Evolutionary conservation across 805 yeast genomes (phyloP).

Genomic region (Saturnispora sanitii): DNA sequence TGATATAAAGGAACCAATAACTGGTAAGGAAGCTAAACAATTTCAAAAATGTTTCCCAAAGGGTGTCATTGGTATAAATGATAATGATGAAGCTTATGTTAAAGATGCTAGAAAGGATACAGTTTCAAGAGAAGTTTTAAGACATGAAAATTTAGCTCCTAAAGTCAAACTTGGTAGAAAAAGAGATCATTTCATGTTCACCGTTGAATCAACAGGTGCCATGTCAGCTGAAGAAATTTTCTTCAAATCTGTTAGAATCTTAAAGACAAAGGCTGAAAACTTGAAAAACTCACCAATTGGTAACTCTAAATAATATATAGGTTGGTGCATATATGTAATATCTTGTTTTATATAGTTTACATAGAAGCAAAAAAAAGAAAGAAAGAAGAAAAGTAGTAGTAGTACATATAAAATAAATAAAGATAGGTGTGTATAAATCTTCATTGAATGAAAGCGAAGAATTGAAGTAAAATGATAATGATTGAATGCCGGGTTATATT

Average conservation of each 20-base stretch:
- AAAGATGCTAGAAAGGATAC: slow-evolving; percentile 91
- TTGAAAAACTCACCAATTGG: slow-evolving; percentile 71
- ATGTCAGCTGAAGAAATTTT: slow-evolving; percentile 96
- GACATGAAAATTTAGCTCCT: slow-evolving; percentile 85
- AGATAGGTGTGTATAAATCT: no score
- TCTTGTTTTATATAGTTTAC: not conserved
- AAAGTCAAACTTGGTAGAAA: slow-evolving; percentile 86
- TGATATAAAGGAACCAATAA: slow-evolving; percentile 62
- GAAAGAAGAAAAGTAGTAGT: no score
- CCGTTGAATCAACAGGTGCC: slow-evolving; percentile 92
- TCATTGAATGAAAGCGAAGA: no score
- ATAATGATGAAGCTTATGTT: slow-evolving; percentile 63
- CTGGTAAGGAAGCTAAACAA: slow-evolving; percentile 64
- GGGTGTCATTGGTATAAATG: slow-evolving; percentile 77
- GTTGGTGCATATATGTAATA: not conserved
- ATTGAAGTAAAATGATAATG: no score
- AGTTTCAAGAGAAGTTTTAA: slow-evolving; percentile 89
- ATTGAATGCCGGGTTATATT: not conserved
- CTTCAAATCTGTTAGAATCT: slow-evolving; percentile 76
- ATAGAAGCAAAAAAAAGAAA: not conserved
- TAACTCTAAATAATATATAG: slow-evolving; percentile 18
- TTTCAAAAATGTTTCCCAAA: slow-evolving; percentile 87
- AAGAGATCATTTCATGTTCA: slow-evolving; percentile 88
- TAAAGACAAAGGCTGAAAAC: slow-evolving; percentile 77
- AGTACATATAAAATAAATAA: no score